Evolutionary conservation across 257 asterid species (phyloP), one percentile per base, ranked within the genome.

Genomic region (Nicotiana sylvestris): DNA sequence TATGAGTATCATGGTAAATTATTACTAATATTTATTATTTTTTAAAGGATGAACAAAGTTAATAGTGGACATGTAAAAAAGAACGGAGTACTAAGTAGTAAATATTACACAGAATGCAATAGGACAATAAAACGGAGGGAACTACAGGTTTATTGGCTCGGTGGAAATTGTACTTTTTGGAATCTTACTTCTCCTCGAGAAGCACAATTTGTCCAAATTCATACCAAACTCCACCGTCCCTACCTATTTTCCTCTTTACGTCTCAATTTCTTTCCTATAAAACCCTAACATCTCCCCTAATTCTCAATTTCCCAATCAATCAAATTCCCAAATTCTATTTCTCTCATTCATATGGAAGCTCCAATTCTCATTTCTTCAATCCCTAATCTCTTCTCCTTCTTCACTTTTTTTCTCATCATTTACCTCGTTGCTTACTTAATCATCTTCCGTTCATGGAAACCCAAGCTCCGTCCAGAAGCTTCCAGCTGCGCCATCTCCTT

Each of bases 401-500:
- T 94, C 89, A 5, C 82, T 51, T 58, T 83, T 16, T 95, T 86
- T 66, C 64, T 89, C 51, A 58, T 84, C 33, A 82, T 92, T 16
- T 95, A 95, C 82, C 84, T 92, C 39, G 7, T 81, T 4, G 93
- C 96, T 6, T 94, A 92, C 86, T 85, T 88, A 83, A 11, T 87
- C 15, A 51, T 95, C 32, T 92, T 95, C 91, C 90, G 91, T 21
- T 15, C 72, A 9, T 95, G 98, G 98, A 77, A 90, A 65, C 84
- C 67, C 1, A 90, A 90, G 51, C 94, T 92, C 85, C 92, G 96
- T 3, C 97, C 99, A 1, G 99, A 94, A 84, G 99, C 97, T 58
- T 92, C 99, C 0, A 94, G 98, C 89, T 96, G 99, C 89, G 82
- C 84, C n/a, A 94, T 94, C 65, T 94, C 98, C 64, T 87, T 96